Evolutionary conservation across 305 asterid species (phyloP).

Genomic region (Fraxinus albicans): DNA sequence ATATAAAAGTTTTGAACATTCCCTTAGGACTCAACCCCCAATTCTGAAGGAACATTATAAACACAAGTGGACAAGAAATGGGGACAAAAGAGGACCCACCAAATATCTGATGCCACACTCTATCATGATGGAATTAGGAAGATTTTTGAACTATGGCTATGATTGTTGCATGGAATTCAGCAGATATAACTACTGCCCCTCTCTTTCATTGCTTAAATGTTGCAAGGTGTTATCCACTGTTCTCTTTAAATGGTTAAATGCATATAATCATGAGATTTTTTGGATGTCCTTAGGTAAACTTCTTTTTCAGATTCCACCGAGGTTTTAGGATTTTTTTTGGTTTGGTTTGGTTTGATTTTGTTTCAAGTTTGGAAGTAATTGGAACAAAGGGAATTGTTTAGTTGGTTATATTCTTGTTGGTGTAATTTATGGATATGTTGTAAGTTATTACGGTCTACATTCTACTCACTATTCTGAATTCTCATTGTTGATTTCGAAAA

Average conservation of each 20-base stretch:
- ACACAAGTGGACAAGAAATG: slow-evolving; percentile 20
- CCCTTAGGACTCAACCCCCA: not conserved
- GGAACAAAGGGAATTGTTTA: not conserved
- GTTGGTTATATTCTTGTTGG: not conserved
- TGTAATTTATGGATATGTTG: not conserved
- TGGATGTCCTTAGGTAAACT: slow-evolving; percentile 31
- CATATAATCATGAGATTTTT: slow-evolving; percentile 58
- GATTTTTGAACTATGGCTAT: slow-evolving; percentile 44
- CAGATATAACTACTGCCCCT: slow-evolving; percentile 23
- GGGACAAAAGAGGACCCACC: slow-evolving; percentile 58
- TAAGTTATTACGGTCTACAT: too few relatives aligned
- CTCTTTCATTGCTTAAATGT: not conserved
- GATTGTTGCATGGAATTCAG: slow-evolving; percentile 97
- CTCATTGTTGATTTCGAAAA: too few relatives aligned
- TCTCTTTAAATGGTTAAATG: slow-evolving; percentile 43
- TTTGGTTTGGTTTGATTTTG: not conserved
- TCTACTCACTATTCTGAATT: too few relatives aligned
- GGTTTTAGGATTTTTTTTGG: not conserved
- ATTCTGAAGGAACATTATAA: not conserved
- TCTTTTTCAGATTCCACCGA: slow-evolving; percentile 38
- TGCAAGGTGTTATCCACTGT: slow-evolving; percentile 41
- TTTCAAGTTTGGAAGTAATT: not conserved
- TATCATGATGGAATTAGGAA: slow-evolving; percentile 54
- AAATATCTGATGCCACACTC: slow-evolving; percentile 40
- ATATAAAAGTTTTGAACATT: slow-evolving; percentile 20